A percentile compares a stretch with the other conserved stretches of the same genome.
phyloP scores from a whole-genome alignment of 495 filamentous ascomycete genomes.

The Halenospora varia region DNA sequence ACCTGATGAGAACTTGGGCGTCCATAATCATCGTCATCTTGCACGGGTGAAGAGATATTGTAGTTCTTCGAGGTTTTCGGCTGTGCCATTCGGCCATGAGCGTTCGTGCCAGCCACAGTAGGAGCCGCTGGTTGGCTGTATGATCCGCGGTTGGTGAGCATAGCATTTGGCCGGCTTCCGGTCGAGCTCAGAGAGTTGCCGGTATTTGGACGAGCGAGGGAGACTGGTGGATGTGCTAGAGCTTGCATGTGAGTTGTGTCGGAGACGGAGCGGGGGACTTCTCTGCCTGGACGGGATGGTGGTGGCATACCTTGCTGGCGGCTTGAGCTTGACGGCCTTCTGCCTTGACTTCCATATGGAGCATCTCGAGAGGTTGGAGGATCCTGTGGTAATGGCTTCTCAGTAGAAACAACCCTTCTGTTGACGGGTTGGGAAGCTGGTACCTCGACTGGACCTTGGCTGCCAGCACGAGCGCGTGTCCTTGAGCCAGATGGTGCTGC shows the following conservation, averaged over 20 bases:
- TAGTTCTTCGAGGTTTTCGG: constrained; percentile 65
- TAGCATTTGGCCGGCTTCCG: constrained; percentile 45
- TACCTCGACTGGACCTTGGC: constrained; percentile 28
- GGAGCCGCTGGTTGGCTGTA: constrained; percentile 89
- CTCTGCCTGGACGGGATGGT: constrained; percentile 49
- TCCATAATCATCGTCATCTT: constrained; percentile 47
- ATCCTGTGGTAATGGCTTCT: constrained; percentile 52
- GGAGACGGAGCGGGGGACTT: constrained; percentile 43
- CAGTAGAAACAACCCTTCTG: constrained; percentile 30
- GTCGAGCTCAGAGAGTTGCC: constrained; percentile 76
- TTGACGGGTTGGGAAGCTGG: constrained; percentile 16
- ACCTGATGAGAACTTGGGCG: constrained; percentile 38
- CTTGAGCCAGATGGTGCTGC: constrained; percentile 19
- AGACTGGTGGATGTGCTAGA: constrained; percentile 32
- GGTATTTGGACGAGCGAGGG: constrained; percentile 66
- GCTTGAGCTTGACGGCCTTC: constrained; percentile 44
- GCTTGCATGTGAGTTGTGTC: constrained; percentile 42
- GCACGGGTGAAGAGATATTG: constrained; percentile 68
- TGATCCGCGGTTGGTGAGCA: constrained; percentile 72
- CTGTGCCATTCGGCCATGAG: constrained; percentile 84
- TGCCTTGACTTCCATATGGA: constrained; percentile 37
- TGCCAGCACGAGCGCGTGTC: constrained; percentile 32
- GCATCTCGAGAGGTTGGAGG: constrained; percentile 31
- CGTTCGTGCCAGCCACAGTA: constrained; percentile 84
- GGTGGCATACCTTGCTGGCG: constrained; percentile 42